Evolutionary conservation across 225 moss, liverwort and hornwort genomes (phyloP), one percentile per base, ranked within the genome.

Genomic region (Physcomitrium patens): DNA sequence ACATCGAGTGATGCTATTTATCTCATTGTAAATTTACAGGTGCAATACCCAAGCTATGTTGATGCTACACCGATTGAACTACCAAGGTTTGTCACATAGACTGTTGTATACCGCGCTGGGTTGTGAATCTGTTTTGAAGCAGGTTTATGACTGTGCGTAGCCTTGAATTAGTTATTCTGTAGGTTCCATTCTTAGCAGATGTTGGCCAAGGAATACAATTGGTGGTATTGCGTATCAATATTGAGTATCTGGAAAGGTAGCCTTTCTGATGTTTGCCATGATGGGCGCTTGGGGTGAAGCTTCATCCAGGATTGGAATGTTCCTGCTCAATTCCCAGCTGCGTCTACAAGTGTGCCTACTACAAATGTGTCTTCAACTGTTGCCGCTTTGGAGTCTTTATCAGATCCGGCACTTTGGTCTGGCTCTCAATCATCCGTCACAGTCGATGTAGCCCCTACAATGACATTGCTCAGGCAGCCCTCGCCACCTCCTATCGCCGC

Each of bases 21-120:
- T 67, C 48, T 79, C 44, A 13, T 62, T 43, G 51, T 24, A 7
- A 63, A 8, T 67, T 20, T 82, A 76, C 94, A 94, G 91, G 90
- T 91, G 19, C 88, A 91, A 74, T 94, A 94, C 76, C 94, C 94
- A 65, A 90, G 83, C 74, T 82, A 86, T 75, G 80, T 94, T 76
- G 84, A 90, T 76, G 86, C 83, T 50, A 82, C 94, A 63, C 85
- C 88, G 18, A 88, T 94, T 68, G 88, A 94, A 75, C 83, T 94
- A 75, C 91, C 94, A 86, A 94, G 94, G 94, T 94, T 80, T 83
- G 73, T 75, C n/a, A 10, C 20, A 17, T 22, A 54, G 44, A 52
- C 26, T 69, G 69, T 22, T 63, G 51, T 69, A 15, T 61, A 51
- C 62, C 19, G 45, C 53, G 52, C n/a, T 68, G 60, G 22, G 20